phyloP scores from a whole-genome alignment of 768 basidiomycete genomes.

The Podaxis sp. region DNA sequence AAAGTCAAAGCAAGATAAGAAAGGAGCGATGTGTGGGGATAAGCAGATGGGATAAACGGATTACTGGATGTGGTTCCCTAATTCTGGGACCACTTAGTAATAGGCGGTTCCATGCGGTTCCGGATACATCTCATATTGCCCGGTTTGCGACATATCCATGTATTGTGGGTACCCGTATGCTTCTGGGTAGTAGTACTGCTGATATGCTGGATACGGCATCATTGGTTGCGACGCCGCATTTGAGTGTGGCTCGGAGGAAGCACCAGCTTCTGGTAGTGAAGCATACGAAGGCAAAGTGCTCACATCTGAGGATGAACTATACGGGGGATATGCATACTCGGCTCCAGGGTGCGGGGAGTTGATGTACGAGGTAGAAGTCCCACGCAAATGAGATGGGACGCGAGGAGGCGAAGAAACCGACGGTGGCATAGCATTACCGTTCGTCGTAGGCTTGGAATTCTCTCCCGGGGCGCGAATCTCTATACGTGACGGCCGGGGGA shows the following conservation, averaged over 20 bases:
- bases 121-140: constrained; percentile 65
- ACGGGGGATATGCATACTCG: constrained; percentile 26
- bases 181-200: constrained; percentile 72
- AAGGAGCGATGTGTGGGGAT: not conserved
- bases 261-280: constrained; percentile 23
- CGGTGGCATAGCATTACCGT: constrained; percentile 27
- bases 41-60: constrained; percentile 31
- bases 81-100: constrained; percentile 43
- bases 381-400: constrained; percentile 43
- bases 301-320: constrained; percentile 26
- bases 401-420: constrained; percentile 19
- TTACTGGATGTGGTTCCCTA: constrained; percentile 62
- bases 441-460: constrained; percentile 27
- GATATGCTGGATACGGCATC: constrained; percentile 62
- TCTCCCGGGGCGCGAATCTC: constrained; percentile 69
- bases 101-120: constrained; percentile 9
- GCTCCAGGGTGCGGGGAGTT: constrained; percentile 34
- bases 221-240: constrained; percentile 32
- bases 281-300: constrained; percentile 27
- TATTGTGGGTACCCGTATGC: constrained; percentile 67
- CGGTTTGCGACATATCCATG: constrained; percentile 65
- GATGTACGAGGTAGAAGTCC: constrained; percentile 47
- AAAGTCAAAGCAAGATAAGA: constrained; percentile 20
- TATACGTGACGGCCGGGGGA: constrained; percentile 70
- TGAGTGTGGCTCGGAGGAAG: constrained; percentile 21